These are phyloP conservation scores for Falciphora oryzae DNA, from an alignment of 2,329 filamentous ascomycete species.

Conservation along the genomic window DNA sequence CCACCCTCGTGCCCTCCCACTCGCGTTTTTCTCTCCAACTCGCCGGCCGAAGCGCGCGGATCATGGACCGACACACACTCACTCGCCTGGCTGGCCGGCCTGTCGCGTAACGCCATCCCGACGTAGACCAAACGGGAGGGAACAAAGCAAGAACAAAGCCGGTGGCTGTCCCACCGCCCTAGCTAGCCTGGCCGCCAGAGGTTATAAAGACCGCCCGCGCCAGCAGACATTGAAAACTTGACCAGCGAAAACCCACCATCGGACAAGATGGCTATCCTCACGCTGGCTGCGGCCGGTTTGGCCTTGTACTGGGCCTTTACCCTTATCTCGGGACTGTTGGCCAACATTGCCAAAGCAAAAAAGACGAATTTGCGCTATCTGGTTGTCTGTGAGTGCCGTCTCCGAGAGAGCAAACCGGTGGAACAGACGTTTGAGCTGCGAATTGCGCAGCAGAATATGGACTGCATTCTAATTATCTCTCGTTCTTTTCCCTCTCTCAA, in stretches of 20 bases:
- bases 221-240: neutral
- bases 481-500: conserved; percentile 21
- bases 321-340: conserved; percentile 28
- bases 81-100: no score
- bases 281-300: conserved; percentile 27
- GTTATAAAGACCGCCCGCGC: neutral
- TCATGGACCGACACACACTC: no score
- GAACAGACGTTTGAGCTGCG: neutral
- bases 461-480: neutral
- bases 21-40: no score
- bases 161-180: no score
- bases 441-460: neutral
- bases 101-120: no score
- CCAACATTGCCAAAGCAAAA: conserved; percentile 45
- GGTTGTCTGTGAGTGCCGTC: conserved; percentile 41
- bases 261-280: conserved; percentile 27
- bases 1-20: no score
- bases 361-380: conserved; percentile 46
- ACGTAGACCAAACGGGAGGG: no score
- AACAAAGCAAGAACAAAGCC: no score
- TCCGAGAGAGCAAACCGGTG: neutral
- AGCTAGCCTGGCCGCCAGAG: neutral
- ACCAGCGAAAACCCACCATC: neutral
- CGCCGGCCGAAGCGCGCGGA: no score
- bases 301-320: conserved; percentile 28